phyloP scores from a whole-genome alignment of 306 rosid genomes.

The Datisca glomerata region DNA sequence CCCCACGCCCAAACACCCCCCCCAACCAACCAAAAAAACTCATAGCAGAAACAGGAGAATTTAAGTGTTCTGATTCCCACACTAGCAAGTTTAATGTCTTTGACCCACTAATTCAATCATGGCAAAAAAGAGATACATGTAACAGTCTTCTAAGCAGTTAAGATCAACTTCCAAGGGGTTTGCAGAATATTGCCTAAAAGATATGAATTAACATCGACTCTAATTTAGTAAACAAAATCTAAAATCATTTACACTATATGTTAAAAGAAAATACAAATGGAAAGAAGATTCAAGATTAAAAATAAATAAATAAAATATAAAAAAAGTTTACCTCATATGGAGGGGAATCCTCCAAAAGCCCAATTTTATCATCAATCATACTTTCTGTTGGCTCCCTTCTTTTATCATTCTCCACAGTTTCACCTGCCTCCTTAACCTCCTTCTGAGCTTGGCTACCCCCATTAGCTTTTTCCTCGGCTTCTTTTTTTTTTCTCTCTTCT shows the following conservation, averaged over 20 bases:
- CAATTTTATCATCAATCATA: conserved; percentile 28
- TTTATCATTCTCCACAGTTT: conserved; percentile 26
- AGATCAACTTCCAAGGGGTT: too few species aligned
- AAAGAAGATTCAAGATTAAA: not conserved
- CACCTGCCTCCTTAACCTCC: conserved; percentile 20
- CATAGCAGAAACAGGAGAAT: too few species aligned
- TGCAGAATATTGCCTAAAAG: not conserved
- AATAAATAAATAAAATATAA: not conserved
- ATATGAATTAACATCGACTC: too few species aligned
- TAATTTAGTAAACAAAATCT: not conserved
- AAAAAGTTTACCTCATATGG: conserved; percentile 35
- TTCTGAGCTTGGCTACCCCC: conserved; percentile 19
- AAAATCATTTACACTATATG: not conserved
- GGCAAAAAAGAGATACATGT: too few species aligned
- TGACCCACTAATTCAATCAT: too few species aligned
- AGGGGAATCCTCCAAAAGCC: conserved; percentile 25
- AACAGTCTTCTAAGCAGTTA: too few species aligned
- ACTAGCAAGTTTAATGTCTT: too few species aligned
- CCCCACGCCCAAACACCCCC: too few species aligned
- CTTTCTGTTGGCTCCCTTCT: conserved; percentile 26
- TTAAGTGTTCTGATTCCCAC: too few species aligned
- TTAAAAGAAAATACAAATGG: conserved; percentile 2
- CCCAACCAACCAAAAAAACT: too few species aligned
- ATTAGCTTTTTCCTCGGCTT: conserved; percentile 44
- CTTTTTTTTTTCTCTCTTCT: conserved; percentile 40